Evolutionary conservation across 176 grass and related monocot genomes (phyloP).

Genomic region (Carex kokanica): DNA sequence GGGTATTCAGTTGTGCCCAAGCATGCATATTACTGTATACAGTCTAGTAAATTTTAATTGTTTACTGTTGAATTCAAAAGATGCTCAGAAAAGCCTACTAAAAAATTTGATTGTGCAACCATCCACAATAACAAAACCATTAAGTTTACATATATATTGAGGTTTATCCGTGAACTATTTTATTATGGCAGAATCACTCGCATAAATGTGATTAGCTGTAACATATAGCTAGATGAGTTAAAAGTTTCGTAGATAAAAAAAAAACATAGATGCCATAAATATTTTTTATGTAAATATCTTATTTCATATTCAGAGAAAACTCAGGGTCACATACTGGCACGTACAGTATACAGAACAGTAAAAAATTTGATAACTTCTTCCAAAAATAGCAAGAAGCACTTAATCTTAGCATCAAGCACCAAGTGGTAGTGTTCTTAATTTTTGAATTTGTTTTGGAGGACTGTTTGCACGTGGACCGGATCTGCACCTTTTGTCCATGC

Average conservation of each 20-base stretch:
- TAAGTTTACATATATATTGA: no score
- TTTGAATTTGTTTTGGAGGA: neutral
- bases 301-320: neutral
- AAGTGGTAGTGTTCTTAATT: neutral
- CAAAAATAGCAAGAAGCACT: neutral
- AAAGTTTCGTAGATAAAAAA: neutral
- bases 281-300: neutral
- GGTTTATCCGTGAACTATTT: no score
- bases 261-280: neutral
- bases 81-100: no score
- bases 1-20: no score
- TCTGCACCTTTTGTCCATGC: conserved; percentile 19
- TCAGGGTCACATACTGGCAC: neutral
- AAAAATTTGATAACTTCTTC: neutral
- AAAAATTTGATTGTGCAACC: no score
- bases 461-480: neutral
- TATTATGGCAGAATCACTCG: no score
- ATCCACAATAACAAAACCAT: no score
- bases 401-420: neutral
- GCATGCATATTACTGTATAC: no score
- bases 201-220: no score
- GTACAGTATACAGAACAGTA: neutral
- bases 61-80: no score
- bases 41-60: no score
- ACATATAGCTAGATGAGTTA: no score